A percentile compares a stretch with the other conserved stretches of the same genome.
These are phyloP conservation scores for Suhomyces choctaworum DNA, from an alignment of 1,139 yeast species.

Conservation along the genomic window DNA sequence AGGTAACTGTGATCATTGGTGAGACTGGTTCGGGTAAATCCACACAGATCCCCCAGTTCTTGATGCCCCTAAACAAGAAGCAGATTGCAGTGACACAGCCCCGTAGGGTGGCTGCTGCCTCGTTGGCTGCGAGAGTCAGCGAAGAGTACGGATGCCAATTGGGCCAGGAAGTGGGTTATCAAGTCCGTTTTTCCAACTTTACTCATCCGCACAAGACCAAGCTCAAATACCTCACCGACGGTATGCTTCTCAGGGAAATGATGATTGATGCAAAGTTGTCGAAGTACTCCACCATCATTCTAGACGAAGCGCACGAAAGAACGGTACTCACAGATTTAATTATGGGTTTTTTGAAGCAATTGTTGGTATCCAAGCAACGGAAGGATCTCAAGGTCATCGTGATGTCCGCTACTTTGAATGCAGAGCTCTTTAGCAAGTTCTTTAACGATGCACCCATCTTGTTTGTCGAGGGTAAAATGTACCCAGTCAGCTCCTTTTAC, in stretches of 20 bases:
- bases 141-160: slow-evolving; percentile 78
- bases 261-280: slow-evolving; percentile 70
- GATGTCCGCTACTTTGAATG: slow-evolving; percentile 97
- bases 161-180: slow-evolving; percentile 90
- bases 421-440: slow-evolving; percentile 80
- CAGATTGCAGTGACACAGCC: slow-evolving; percentile 94
- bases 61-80: slow-evolving; percentile 53
- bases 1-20: slow-evolving; percentile 83
- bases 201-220: slow-evolving; percentile 50
- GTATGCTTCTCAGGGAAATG: slow-evolving; percentile 91
- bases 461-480: slow-evolving; percentile 87
- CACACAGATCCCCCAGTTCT: slow-evolving; percentile 93
- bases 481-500: slow-evolving; percentile 74
- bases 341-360: slow-evolving; percentile 79
- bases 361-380: slow-evolving; percentile 49
- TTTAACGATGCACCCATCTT: slow-evolving; percentile 77
- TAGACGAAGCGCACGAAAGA: slow-evolving; percentile 98
- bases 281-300: slow-evolving; percentile 73
- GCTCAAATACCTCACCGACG: slow-evolving; percentile 89
- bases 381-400: slow-evolving; percentile 61
- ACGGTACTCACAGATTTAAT: slow-evolving; percentile 88
- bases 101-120: slow-evolving; percentile 95
- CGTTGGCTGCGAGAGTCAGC: slow-evolving; percentile 88
- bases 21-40: slow-evolving; percentile 99
- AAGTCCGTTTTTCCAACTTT: slow-evolving; percentile 72